Conservation (phyloP, 352 stramenopile genomes). For the Phytophthora tentaculata region DNA sequence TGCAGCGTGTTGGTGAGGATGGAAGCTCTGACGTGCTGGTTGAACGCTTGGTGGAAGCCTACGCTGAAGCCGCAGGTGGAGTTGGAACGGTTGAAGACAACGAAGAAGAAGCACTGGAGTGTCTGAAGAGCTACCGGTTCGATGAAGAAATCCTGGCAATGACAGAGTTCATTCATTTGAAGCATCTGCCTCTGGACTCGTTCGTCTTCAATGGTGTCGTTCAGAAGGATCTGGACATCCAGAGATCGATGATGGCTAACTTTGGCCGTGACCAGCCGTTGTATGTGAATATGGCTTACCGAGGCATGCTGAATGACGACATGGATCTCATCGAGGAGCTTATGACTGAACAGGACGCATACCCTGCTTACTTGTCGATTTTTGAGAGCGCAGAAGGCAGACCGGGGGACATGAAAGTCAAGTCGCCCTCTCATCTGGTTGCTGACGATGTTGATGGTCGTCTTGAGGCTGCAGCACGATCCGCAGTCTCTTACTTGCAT, state of each 20-base stretch:
- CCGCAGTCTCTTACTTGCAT: slow-evolving; percentile 68
- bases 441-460: slow-evolving; percentile 65
- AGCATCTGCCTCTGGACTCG: slow-evolving; percentile 79
- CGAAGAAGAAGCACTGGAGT: slow-evolving; percentile 49
- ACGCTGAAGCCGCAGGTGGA: slow-evolving; percentile 54
- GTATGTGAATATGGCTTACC: slow-evolving; percentile 72
- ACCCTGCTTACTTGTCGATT: slow-evolving; percentile 73
- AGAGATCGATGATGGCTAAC: slow-evolving; percentile 77
- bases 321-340: slow-evolving; percentile 78
- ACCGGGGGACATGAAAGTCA: slow-evolving; percentile 20
- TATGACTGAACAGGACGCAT: slow-evolving; percentile 60
- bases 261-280: slow-evolving; percentile 83
- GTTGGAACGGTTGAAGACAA: slow-evolving; percentile 45
- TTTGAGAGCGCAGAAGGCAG: slow-evolving; percentile 47
- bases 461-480: slow-evolving; percentile 54
- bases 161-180: slow-evolving; percentile 79
- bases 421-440: slow-evolving; percentile 52
- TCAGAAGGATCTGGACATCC: slow-evolving; percentile 65
- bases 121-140: slow-evolving; percentile 52
- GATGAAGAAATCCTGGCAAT: slow-evolving; percentile 74
- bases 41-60: slow-evolving; percentile 67
- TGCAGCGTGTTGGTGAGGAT: slow-evolving; percentile 62
- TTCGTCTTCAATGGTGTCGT: slow-evolving; percentile 90
- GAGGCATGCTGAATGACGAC: slow-evolving; percentile 56
- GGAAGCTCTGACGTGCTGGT: slow-evolving; percentile 47